Evolutionary conservation across 805 yeast species (phyloP).

Genomic region (Teunomyces stri): DNA sequence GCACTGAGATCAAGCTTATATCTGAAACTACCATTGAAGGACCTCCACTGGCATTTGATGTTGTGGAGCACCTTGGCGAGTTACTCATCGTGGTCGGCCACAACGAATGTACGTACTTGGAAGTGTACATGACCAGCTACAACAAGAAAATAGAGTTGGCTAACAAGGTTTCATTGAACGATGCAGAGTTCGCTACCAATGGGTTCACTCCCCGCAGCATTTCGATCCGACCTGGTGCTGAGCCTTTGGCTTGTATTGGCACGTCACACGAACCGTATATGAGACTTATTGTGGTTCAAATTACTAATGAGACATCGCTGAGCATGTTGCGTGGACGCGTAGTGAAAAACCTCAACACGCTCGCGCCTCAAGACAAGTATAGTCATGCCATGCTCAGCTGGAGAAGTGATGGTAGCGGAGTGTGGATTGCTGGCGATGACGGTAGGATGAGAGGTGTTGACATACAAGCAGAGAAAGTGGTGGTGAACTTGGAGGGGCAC

Average conservation of each 20-base stretch:
- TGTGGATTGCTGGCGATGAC: conserved; percentile 72
- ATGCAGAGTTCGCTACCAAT: conserved; percentile 66
- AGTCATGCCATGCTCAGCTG: conserved; percentile 50
- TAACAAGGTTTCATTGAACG: conserved; percentile 59
- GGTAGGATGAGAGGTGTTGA: conserved; percentile 63
- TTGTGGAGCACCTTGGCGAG: conserved; percentile 19
- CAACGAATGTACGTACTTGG: conserved; percentile 56
- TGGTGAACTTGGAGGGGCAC: conserved; percentile 34
- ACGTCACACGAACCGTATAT: conserved; percentile 79
- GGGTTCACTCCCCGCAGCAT: conserved; percentile 59
- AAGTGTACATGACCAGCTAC: conserved; percentile 30
- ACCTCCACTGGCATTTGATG: conserved; percentile 52
- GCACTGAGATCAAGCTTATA: conserved; percentile 11
- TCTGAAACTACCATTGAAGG: conserved; percentile 38
- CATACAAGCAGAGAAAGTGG: conserved; percentile 35
- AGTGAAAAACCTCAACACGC: conserved; percentile 36
- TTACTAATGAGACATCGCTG: conserved; percentile 29
- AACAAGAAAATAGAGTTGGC: conserved; percentile 8
- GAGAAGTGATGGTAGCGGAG: conserved; percentile 43
- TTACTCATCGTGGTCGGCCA: conserved; percentile 55
- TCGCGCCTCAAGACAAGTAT: conserved; percentile 68
- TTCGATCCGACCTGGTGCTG: conserved; percentile 13
- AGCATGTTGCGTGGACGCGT: conserved; percentile 26
- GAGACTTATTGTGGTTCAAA: conserved; percentile 56
- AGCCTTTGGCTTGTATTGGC: conserved; percentile 51